phyloP scores from a whole-genome alignment of 2,329 filamentous ascomycete species.

The Diaporthe batatas region DNA sequence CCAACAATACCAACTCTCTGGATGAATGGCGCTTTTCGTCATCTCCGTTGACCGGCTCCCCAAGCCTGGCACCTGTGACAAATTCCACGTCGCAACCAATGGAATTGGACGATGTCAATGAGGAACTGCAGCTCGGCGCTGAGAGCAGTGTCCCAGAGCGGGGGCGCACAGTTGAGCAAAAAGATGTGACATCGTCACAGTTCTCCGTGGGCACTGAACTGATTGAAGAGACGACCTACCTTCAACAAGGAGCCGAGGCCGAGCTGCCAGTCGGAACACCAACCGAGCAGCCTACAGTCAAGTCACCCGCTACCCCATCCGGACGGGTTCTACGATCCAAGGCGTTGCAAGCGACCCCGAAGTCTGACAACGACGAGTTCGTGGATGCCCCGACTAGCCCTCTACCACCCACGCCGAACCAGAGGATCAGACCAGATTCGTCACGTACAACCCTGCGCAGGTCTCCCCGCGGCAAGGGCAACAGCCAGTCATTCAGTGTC shows the following conservation, averaged over 20 bases:
- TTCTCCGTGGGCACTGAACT: background rate
- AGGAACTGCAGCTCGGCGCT: conserved; percentile 43
- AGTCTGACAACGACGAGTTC: conserved; percentile 61
- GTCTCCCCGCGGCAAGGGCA: conserved; percentile 20
- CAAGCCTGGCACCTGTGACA: conserved; percentile 53
- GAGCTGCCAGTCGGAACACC: background rate
- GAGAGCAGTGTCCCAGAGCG: conserved; percentile 36
- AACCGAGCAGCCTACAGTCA: background rate
- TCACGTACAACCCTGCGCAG: background rate
- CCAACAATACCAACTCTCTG: conserved; percentile 55
- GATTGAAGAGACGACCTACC: conserved; percentile 32
- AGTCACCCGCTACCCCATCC: conserved; percentile 18
- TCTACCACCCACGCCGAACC: conserved; percentile 48
- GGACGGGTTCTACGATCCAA: conserved; percentile 38
- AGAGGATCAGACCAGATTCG: conserved; percentile 44
- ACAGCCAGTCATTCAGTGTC: conserved; percentile 54
- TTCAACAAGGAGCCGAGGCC: background rate
- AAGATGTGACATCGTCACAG: conserved; percentile 19
- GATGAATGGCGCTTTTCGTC: conserved; percentile 68
- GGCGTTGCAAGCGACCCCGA: conserved; percentile 54
- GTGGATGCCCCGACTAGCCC: conserved; percentile 65
- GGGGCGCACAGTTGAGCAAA: conserved; percentile 9
- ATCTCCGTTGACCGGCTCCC: conserved; percentile 67
- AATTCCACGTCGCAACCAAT: conserved; percentile 44
- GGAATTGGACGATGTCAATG: conserved; percentile 43